These are phyloP conservation scores for Wickerhamiella slavikovae DNA, from an alignment of 805 yeast genomes.

Conservation along the genomic window DNA sequence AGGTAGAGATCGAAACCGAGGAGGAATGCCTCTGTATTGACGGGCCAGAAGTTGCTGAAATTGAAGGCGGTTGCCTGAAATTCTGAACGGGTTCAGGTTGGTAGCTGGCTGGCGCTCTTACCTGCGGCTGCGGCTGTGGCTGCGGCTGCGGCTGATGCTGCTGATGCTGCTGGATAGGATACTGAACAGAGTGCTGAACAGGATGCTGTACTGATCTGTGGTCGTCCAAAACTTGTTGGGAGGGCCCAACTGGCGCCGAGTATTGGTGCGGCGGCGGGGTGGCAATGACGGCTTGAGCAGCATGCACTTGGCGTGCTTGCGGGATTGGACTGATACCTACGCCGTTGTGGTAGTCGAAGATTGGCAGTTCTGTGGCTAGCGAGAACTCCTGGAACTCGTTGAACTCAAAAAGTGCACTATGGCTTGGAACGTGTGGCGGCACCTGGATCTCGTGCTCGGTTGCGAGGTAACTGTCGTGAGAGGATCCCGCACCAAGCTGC, in stretches of 20 bases:
- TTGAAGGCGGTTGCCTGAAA: no score
- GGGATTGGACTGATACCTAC: background rate
- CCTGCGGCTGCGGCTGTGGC: background rate
- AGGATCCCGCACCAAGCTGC: background rate
- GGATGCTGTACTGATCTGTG: no score
- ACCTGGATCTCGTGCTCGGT: slow-evolving; percentile 2
- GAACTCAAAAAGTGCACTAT: slow-evolving; percentile 10
- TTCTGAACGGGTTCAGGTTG: background rate
- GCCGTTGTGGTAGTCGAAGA: slow-evolving; percentile 6
- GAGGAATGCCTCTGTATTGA: no score
- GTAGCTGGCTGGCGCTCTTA: background rate
- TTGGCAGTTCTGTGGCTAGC: slow-evolving; percentile 16
- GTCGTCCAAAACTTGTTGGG: background rate
- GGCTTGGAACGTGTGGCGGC: background rate
- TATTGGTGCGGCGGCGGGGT: no score
- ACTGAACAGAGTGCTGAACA: background rate
- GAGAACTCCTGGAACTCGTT: slow-evolving; percentile 15
- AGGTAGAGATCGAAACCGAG: background rate
- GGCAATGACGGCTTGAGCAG: background rate
- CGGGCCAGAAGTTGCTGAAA: no score
- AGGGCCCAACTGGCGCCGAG: no score
- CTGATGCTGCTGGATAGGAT: background rate
- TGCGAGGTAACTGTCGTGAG: background rate
- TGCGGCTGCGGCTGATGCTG: background rate
- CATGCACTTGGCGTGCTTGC: background rate